Evolutionary conservation across 495 filamentous ascomycete species (phyloP).

Genomic region (Tuber calosporum): DNA sequence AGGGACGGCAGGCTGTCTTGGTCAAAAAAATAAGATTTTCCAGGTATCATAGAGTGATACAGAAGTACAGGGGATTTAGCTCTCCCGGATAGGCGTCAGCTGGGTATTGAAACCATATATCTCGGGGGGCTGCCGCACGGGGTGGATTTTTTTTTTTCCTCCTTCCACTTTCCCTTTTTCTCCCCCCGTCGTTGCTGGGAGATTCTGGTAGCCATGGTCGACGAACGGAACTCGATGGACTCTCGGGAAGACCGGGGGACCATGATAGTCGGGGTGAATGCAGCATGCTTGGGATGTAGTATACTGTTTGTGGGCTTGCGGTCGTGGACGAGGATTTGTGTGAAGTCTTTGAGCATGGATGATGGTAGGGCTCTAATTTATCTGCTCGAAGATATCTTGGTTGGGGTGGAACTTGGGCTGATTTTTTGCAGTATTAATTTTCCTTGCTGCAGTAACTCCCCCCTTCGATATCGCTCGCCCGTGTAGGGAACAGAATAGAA

Average conservation of each 20-base stretch:
- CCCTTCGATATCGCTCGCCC: not conserved
- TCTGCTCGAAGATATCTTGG: not conserved
- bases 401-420: constrained; percentile 7
- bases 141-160: not conserved
- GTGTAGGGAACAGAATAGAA: not conserved
- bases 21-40: constrained; percentile 6
- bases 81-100: not conserved
- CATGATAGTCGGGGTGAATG: not conserved
- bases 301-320: not conserved
- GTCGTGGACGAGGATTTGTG: not conserved
- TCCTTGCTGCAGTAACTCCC: constrained; percentile 18
- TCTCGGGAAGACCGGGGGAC: not conserved
- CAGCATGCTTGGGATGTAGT: not conserved
- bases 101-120: not conserved
- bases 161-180: not conserved
- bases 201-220: constrained; percentile 1
- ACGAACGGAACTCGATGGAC: not conserved
- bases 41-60: not conserved
- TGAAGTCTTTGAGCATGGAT: constrained; percentile 26
- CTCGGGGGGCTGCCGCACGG: not conserved
- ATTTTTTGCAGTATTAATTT: constrained; percentile 27
- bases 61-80: not conserved
- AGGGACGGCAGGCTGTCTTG: constrained; percentile 1
- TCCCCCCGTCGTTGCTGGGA: not conserved
- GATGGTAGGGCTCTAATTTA: constrained; percentile 19